Conservation (phyloP, 805 yeast genomes). For the Metschnikowia reukaufii region DNA sequence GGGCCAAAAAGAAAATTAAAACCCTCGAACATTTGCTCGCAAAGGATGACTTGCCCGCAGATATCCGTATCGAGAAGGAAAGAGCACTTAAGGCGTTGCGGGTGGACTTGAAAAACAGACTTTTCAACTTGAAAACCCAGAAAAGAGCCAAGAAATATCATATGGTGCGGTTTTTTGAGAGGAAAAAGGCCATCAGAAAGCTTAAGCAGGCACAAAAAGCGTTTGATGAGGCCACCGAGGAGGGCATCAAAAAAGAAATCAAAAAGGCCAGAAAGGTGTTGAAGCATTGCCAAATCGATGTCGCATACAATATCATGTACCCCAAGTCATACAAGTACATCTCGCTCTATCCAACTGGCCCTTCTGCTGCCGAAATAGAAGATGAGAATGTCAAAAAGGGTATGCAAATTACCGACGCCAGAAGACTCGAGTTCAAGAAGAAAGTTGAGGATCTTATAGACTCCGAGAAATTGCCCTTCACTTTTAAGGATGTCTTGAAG, state of each 20-base stretch:
- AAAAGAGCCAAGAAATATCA: constrained; percentile 74
- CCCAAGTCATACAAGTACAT: constrained; percentile 81
- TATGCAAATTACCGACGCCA: constrained; percentile 40
- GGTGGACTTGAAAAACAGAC: constrained; percentile 54
- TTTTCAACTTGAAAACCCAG: constrained; percentile 45
- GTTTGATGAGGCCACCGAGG: constrained; percentile 34
- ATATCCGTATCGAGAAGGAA: constrained; percentile 67
- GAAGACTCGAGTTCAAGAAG: constrained; percentile 46
- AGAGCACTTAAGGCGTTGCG: constrained; percentile 68
- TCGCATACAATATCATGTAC: constrained; percentile 72
- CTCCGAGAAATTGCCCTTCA: constrained; percentile 53
- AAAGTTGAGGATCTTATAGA: constrained; percentile 53
- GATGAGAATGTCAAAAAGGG: constrained; percentile 45
- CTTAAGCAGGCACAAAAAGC: constrained; percentile 53
- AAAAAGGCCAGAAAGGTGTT: constrained; percentile 51
- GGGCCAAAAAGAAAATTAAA: constrained; percentile 78
- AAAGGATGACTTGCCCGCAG: constrained; percentile 61
- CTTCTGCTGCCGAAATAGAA: constrained; percentile 23
- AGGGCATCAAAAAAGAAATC: constrained; percentile 37
- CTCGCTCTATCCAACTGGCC: constrained; percentile 62
- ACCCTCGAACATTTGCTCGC: constrained; percentile 74
- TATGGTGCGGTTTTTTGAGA: constrained; percentile 90
- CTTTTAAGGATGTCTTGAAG: constrained; percentile 45
- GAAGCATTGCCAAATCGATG: constrained; percentile 60
- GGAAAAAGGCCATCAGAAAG: constrained; percentile 75